Conservation (phyloP, 176 grass and related monocot species). For the Oryza coarctata region DNA sequence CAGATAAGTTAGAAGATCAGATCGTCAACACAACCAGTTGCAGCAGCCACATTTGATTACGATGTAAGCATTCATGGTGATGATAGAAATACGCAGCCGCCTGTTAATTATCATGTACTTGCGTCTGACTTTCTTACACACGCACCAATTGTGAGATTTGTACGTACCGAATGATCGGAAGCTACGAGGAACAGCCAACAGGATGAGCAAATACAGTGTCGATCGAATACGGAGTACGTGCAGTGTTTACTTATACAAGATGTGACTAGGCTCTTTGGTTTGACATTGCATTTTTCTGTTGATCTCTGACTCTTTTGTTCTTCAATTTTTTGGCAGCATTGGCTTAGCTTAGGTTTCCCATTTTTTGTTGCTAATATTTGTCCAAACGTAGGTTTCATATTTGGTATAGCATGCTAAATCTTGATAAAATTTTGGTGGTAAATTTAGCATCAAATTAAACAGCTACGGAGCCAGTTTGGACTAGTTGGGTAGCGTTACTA, state of each 20-base stretch:
- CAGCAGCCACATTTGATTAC: neutral
- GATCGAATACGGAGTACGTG: neutral
- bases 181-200: neutral
- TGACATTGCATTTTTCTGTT: neutral
- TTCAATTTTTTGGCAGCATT: neutral
- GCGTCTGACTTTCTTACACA: neutral
- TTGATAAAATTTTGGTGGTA: neutral
- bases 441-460: neutral
- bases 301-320: neutral
- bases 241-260: neutral
- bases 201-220: neutral
- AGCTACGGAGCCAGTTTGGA: no score
- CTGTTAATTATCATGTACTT: neutral
- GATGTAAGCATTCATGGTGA: neutral
- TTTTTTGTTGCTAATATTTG: no score
- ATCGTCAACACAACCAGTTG: neutral
- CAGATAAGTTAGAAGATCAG: neutral
- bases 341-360: no score
- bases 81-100: neutral
- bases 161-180: neutral
- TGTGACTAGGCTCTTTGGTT: neutral
- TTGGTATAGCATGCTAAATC: neutral
- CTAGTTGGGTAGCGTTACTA: no score
- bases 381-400: neutral
- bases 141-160: neutral